Conservation (phyloP, 352 stramenopile species). For the Globisporangium mamillatum region DNA sequence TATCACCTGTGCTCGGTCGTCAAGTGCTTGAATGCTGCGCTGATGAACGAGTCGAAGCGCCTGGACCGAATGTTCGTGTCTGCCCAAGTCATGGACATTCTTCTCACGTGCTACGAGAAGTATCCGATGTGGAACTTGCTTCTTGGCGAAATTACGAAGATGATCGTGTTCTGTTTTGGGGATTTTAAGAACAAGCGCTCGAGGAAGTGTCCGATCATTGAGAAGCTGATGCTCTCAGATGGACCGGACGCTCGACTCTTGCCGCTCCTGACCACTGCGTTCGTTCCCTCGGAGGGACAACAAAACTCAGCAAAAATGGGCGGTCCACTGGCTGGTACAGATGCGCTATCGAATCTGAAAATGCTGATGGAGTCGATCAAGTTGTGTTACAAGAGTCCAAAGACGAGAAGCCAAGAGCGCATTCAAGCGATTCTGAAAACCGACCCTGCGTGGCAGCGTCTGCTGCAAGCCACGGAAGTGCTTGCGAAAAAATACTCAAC, state of each 20-base stretch:
- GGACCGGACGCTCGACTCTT: conserved; percentile 52
- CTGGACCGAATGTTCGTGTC: conserved; percentile 82
- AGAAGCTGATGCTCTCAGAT: conserved; percentile 53
- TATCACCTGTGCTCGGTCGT: conserved; percentile 76
- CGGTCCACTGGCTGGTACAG: conserved; percentile 42
- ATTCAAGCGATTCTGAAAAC: conserved; percentile 51
- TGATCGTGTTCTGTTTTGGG: conserved; percentile 79
- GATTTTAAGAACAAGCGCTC: conserved; percentile 88
- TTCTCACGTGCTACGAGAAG: conserved; percentile 80
- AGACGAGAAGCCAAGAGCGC: conserved; percentile 70
- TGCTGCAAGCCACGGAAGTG: conserved; percentile 54
- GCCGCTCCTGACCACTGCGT: conserved; percentile 58
- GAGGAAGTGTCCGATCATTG: conserved; percentile 75
- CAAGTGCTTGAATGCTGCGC: conserved; percentile 69
- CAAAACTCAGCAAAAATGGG: conserved; percentile 24
- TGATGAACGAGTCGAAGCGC: conserved; percentile 80
- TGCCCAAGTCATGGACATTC: conserved; percentile 60
- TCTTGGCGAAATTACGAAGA: conserved; percentile 81
- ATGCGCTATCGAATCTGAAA: conserved; percentile 79
- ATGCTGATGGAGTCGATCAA: conserved; percentile 77
- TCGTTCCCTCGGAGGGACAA: conserved; percentile 19
- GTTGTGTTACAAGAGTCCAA: conserved; percentile 70
- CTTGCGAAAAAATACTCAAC: conserved; percentile 42
- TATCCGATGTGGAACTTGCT: conserved; percentile 78
- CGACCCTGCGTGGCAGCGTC: conserved; percentile 50